Evolutionary conservation across 1,284 basidiomycete species (phyloP), one percentile per base, ranked within the genome.

Genomic region (Pseudomicrostroma phylloplanum): DNA sequence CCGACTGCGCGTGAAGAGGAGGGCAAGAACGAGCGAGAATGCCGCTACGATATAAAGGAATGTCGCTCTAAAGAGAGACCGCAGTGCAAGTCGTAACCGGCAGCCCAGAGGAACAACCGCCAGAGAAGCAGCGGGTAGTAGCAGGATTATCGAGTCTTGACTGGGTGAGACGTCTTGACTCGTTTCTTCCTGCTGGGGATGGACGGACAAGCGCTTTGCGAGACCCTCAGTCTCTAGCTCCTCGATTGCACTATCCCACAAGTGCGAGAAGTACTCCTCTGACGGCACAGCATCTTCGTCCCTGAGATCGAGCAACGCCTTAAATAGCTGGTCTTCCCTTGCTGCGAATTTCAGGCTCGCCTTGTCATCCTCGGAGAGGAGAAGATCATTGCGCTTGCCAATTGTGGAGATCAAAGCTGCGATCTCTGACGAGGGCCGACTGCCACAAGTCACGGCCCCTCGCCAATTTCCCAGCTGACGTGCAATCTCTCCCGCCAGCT

Each of bases 401-500:
- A 21, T 48, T 6, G 43, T 48, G 43, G 43, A 4, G 17, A 48
- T 17, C 17, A 48, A 21, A 21, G 43, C 4, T 6, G 21, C 17
- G 4, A 48, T 12, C 6, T 17, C 43, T 17, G 43, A 12, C 17
- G 3, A 6, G 15, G 43, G 17, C 43, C 21, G 15, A 48, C 17
- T 48, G 43, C 43, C 43, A 13, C 43, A 48, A 12, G 21, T 48
- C 17, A 48, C 17, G 12, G 43, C 15, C 17, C 43, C 43, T 17
- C 43, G 43, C 43, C 43, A 48, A n/a, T 17, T 48, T 3, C 43
- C 43, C 17, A 54, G 21, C 13, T 25, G 51, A 15, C 51, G 15
- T 6, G 25, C n/a, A 26, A 54, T 54, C 51, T 54, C 51, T 15
- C 25, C 51, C 15, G 51, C 51, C 17, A 54, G 25, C 21, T 54